phyloP scores from a whole-genome alignment of 306 rosid species.

The Senna tora region DNA sequence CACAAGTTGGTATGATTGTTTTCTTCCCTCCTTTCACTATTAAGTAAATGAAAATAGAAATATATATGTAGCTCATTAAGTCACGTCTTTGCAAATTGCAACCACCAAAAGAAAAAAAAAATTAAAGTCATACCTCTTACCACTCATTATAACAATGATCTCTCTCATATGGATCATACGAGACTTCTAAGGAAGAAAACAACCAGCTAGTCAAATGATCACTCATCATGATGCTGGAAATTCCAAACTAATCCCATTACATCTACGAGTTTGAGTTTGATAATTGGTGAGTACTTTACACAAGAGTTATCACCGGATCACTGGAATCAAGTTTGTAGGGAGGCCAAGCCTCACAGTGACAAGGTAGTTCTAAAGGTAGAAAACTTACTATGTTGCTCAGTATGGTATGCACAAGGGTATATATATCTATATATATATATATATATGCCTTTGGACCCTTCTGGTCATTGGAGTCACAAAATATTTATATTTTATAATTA shows the following conservation, averaged over 20 bases:
- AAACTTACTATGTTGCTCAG: too few relatives aligned
- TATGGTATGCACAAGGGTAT: too few relatives aligned
- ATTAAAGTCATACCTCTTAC: neutral
- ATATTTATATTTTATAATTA: too few relatives aligned
- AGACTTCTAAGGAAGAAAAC: slow-evolving; percentile 1
- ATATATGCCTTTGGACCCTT: too few relatives aligned
- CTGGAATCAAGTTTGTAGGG: too few relatives aligned
- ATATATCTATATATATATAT: too few relatives aligned
- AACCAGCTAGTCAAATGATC: slow-evolving; percentile 33
- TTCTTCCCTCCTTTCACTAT: slow-evolving; percentile 36
- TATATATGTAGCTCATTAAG: neutral
- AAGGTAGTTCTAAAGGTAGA: too few relatives aligned
- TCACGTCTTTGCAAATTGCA: neutral
- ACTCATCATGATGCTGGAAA: slow-evolving; percentile 28
- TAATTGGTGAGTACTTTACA: too few relatives aligned
- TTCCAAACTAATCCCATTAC: neutral
- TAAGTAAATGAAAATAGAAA: slow-evolving; percentile 19
- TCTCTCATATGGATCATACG: slow-evolving; percentile 7
- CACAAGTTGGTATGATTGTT: slow-evolving; percentile 39
- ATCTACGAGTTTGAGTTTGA: neutral
- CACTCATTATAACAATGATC: slow-evolving; percentile 15
- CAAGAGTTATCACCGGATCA: too few relatives aligned
- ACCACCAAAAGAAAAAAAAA: too few relatives aligned
- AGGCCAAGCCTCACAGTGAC: too few relatives aligned
- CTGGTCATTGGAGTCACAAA: too few relatives aligned